A percentile compares a stretch with the other conserved stretches of the same genome.
phyloP scores from a whole-genome alignment of 176 grass and related monocot genomes.

The Ensete ventricosum region DNA sequence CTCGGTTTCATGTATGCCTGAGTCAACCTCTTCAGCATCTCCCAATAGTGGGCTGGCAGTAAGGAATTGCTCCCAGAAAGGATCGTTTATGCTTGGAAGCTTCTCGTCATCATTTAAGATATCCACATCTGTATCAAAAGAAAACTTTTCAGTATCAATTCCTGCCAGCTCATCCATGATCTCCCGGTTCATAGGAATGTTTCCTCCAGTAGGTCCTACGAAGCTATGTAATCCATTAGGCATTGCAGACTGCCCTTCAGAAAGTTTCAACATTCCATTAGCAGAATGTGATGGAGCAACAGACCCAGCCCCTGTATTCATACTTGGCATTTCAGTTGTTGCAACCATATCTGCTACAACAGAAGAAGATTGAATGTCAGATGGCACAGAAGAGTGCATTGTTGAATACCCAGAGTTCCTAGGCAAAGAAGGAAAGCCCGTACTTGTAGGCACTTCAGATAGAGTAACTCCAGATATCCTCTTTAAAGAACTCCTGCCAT shows the following conservation, averaged over 20 bases:
- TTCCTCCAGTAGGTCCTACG: background rate
- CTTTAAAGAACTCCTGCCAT: constrained; percentile 30
- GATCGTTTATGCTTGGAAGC: constrained; percentile 73
- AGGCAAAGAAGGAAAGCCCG: constrained; percentile 34
- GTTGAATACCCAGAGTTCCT: constrained; percentile 54
- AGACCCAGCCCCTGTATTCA: constrained; percentile 27
- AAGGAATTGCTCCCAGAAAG: constrained; percentile 95
- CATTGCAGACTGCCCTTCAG: background rate
- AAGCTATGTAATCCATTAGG: background rate
- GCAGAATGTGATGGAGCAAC: background rate
- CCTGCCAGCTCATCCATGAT: constrained; percentile 18
- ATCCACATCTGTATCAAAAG: constrained; percentile 3
- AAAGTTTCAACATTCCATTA: background rate
- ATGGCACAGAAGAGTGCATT: constrained; percentile 39
- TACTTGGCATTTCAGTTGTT: constrained; percentile 28
- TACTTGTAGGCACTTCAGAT: constrained; percentile 49
- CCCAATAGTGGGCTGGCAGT: constrained; percentile 38
- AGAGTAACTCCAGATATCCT: constrained; percentile 72
- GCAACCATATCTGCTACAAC: constrained; percentile 14
- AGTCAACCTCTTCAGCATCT: constrained; percentile 62
- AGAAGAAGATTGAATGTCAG: constrained; percentile 46
- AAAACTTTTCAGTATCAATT: background rate
- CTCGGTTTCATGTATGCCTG: constrained; percentile 24
- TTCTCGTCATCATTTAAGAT: constrained; percentile 18
- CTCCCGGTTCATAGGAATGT: constrained; percentile 23